These are phyloP conservation scores for Dactylella cylindrospora DNA, from an alignment of 2,329 filamentous ascomycete species.

Conservation along the genomic window DNA sequence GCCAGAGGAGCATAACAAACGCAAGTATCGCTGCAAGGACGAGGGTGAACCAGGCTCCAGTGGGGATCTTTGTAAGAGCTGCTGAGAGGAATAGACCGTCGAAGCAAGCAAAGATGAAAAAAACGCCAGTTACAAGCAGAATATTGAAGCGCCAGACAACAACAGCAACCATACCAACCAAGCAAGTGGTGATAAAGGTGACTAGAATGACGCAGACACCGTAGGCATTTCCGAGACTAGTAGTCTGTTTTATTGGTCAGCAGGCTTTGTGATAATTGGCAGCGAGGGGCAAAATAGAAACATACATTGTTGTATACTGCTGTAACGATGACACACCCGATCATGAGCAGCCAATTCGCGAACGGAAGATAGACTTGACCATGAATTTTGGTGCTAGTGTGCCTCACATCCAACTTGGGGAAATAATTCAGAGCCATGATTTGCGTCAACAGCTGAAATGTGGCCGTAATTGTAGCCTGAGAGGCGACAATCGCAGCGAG, in stretches of 20 bases:
- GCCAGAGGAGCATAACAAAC: constrained; percentile 70
- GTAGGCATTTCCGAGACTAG: constrained; percentile 71
- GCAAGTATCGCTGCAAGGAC: constrained; percentile 65
- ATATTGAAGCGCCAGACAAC: constrained; percentile 69
- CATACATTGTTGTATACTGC: constrained; percentile 70
- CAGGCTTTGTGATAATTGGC: constrained; percentile 37
- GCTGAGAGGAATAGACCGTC: constrained; percentile 72
- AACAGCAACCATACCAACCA: constrained; percentile 71
- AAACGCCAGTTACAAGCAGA: constrained; percentile 63
- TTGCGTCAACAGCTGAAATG: constrained; percentile 70
- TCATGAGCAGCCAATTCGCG: constrained; percentile 75
- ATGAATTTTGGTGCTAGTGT: constrained; percentile 70
- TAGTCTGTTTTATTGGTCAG: constrained; percentile 56
- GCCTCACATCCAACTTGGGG: constrained; percentile 71
- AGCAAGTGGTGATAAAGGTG: constrained; percentile 72
- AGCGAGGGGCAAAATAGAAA: constrained; percentile 1
- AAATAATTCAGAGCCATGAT: constrained; percentile 74
- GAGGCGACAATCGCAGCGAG: constrained; percentile 73
- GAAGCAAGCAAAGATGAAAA: constrained; percentile 65
- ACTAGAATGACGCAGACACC: constrained; percentile 79
- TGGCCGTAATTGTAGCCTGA: constrained; percentile 75
- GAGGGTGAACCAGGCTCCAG: constrained; percentile 77
- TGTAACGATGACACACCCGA: constrained; percentile 72
- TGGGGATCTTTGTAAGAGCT: constrained; percentile 70
- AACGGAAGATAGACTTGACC: constrained; percentile 76